These are phyloP conservation scores for Trichoderma atrobrunneum DNA, from an alignment of 2,329 filamentous ascomycete species.

Conservation along the genomic window DNA sequence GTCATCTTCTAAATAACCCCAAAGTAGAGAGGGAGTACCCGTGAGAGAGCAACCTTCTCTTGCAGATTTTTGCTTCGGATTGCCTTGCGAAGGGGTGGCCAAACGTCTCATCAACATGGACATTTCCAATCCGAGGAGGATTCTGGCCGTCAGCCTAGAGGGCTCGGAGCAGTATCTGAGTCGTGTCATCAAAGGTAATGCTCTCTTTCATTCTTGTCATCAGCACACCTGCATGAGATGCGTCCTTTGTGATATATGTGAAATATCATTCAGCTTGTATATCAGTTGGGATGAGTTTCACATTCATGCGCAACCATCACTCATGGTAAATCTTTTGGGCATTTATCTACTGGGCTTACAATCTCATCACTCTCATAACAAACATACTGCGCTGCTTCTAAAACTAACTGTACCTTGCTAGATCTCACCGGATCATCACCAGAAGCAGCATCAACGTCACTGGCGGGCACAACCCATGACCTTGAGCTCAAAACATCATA, in stretches of 20 bases:
- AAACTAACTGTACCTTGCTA: conserved; percentile 25
- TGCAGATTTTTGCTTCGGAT: background rate
- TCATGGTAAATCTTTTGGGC: background rate
- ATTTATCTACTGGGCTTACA: background rate
- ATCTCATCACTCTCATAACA: background rate
- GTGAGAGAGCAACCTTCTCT: background rate
- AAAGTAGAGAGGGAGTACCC: background rate
- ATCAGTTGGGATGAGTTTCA: background rate
- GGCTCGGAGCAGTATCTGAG: conserved; percentile 46
- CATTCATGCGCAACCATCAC: background rate
- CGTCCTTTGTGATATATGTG: background rate
- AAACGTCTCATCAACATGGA: conserved; percentile 26
- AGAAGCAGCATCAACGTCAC: conserved; percentile 37
- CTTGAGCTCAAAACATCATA: conserved; percentile 57
- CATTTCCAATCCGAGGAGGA: conserved; percentile 52
- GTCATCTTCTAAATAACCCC: background rate
- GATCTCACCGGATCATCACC: conserved; percentile 52
- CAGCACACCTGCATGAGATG: background rate
- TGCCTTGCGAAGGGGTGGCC: background rate
- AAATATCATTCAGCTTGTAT: background rate
- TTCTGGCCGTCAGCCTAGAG: conserved; percentile 55
- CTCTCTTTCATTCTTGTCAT: background rate
- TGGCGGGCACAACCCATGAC: conserved; percentile 60
- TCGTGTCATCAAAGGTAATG: conserved; percentile 52
- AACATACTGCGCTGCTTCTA: background rate